Evolutionary conservation across 768 basidiomycete species (phyloP).

Genomic region (Ramaria sp.): DNA sequence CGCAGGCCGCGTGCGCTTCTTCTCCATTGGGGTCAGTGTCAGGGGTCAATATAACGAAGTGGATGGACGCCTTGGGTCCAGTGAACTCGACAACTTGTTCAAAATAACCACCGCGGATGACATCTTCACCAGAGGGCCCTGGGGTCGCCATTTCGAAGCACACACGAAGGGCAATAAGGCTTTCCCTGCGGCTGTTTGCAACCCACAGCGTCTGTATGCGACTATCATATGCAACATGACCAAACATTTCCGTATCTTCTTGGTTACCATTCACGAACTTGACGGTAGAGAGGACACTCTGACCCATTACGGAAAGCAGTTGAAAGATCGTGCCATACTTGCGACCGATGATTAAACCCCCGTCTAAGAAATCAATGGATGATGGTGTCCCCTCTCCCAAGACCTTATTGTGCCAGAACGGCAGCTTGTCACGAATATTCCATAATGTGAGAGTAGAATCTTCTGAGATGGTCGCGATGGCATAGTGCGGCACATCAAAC

Average conservation of each 20-base stretch:
- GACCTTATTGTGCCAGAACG: slow-evolving; percentile 67
- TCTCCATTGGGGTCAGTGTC: slow-evolving; percentile 76
- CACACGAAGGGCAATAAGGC: slow-evolving; percentile 71
- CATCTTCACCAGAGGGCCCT: slow-evolving; percentile 43
- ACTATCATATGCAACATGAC: slow-evolving; percentile 76
- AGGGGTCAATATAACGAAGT: slow-evolving; percentile 79
- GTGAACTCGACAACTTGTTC: slow-evolving; percentile 78
- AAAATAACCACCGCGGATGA: slow-evolving; percentile 46
- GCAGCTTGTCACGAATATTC: slow-evolving; percentile 67
- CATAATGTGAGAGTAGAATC: slow-evolving; percentile 76
- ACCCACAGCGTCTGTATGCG: slow-evolving; percentile 82
- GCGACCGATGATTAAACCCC: slow-evolving; percentile 75
- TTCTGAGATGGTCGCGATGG: slow-evolving; percentile 71
- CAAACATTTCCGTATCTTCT: slow-evolving; percentile 81
- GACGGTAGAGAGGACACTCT: slow-evolving; percentile 63
- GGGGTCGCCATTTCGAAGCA: slow-evolving; percentile 50
- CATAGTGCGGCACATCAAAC: slow-evolving; percentile 68
- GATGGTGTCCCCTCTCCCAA: slow-evolving; percentile 74
- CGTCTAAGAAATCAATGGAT: slow-evolving; percentile 75
- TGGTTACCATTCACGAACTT: slow-evolving; percentile 60
- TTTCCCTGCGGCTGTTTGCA: slow-evolving; percentile 76
- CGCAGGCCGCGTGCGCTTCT: slow-evolving; percentile 74
- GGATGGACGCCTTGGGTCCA: slow-evolving; percentile 77
- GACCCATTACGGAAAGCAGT: slow-evolving; percentile 64
- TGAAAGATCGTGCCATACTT: slow-evolving; percentile 82